phyloP scores from a whole-genome alignment of 371 early-diverging fungal genomes.

The Mucor velutinosus region DNA sequence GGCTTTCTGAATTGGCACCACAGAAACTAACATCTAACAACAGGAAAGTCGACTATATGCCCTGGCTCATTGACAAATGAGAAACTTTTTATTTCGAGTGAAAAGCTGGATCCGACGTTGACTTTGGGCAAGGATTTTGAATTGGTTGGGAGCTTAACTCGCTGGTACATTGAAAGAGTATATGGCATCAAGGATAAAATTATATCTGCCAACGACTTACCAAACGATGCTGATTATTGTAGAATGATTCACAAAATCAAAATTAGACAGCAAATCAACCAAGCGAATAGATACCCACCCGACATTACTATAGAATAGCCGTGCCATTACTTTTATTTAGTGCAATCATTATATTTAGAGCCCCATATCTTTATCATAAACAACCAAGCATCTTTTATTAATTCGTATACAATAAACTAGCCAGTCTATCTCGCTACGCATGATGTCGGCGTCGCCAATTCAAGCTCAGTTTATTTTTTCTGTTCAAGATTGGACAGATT shows the following conservation, averaged over 20 bases:
- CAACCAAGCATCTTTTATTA: too few relatives aligned
- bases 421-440: too few relatives aligned
- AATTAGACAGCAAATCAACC: conserved; percentile 20
- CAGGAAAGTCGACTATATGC: conserved; percentile 2
- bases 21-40: neutral
- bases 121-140: conserved; percentile 18
- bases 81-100: conserved; percentile 1
- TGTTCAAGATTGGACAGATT: too few relatives aligned
- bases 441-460: too few relatives aligned
- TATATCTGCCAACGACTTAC: conserved; percentile 12
- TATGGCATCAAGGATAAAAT: conserved; percentile 6
- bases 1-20: neutral
- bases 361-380: neutral
- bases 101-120: conserved; percentile 9
- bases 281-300: neutral
- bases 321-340: neutral
- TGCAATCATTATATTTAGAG: neutral
- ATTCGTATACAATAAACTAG: too few relatives aligned
- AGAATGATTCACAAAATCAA: conserved; percentile 17
- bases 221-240: conserved; percentile 17
- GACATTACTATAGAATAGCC: conserved; percentile 2
- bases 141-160: conserved; percentile 5
- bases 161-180: conserved; percentile 17
- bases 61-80: conserved; percentile 10
- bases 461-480: too few relatives aligned